Evolutionary conservation across 2,329 filamentous ascomycete species (phyloP), one percentile per base, ranked within the genome.

Genomic region (Rugonectria rugulosa): DNA sequence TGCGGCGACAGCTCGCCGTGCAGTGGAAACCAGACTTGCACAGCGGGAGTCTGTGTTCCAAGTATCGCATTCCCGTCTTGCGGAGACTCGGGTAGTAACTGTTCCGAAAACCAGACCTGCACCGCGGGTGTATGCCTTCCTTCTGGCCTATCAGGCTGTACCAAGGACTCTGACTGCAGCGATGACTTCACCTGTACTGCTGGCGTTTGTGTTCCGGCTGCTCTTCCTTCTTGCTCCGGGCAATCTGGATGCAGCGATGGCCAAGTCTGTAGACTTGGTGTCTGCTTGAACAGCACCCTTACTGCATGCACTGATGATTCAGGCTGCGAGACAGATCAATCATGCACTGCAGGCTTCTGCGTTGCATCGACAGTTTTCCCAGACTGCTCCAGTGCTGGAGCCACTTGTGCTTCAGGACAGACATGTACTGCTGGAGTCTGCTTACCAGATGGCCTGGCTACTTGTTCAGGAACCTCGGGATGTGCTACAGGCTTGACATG

Each of bases 151-250:
- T 10, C 40, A 21, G 14, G 38, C 29, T 32, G 31, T 34, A 24
- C 24, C 9, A 24, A 34, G 19, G 15, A 46, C 40, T 32, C 37
- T n/a, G 14, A 37, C 3, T 55, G 52, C 20, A 32, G 19, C 11
- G 29, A 15, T 6, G 38, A 37, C 17, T 15, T 41, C 12, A 23
- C 44, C 15, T 54, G 51, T 15, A 43, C 27, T 11, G 27, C 15
- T 5, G 51, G 51, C 3, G 53, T 43, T n/a, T 50, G 53, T 19
- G 31, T 56, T n/a, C 53, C 45, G 14, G 24, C 45, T 1, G 19
- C 37, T 15, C 26, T 47, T 12, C 42, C 50, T 5, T 21, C 43
- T 12, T 53, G 50, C 8, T 23, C 37, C 10, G 29, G 14, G 2
- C 32, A 47, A 14, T 36, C 42, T 2, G 15, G 20, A 9, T 53